Base-by-base conservation (phyloP, 352 stramenopile genomes). In the Poterioochromonas sp. region DNA sequence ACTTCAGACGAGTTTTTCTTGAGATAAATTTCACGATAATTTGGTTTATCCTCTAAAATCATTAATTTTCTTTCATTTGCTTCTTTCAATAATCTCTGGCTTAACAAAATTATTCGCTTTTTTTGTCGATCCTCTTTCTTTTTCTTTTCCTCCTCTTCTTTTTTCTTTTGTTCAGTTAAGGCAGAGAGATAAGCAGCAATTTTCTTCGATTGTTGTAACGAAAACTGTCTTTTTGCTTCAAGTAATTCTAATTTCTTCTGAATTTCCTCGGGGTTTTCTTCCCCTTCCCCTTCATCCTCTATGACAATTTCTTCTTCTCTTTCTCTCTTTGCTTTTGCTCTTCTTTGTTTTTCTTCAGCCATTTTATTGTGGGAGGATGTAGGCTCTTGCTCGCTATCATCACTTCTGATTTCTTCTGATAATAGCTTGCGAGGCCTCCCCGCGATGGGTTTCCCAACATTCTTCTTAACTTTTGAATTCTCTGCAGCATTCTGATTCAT, bases 61-160 rank as follows among this genome's bases (percentile, higher is more conserved):
- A 85, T 87, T 0, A 85, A 79, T 39, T 88, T 85, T 47, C 89
- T 83, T 81, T 63, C 85, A 0, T 8, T 26, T 47, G 47, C 41
- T 34, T 78, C 71, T 29, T 68, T 3, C 29, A 43, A 22, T 0
- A 78, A 18, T 3, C 71, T 64, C 8, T 47, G 0, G 53, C 82
- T 26, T 90, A 82, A 47, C 87, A 69, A 34, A 8, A 41, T 12
- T 1, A 51, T 44, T 12, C 41, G 8, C 32, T 44, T 63, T 29
- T 34, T 41, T 18, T 44, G 1, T 20, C 47, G 49, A 12, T 78
- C 71, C 32, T 78, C 71, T 37, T 44, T 83, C 0, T 83, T 83
- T 44, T 88, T 85, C 54, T 87, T 89, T 40, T 89, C 81, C 2
- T 85, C 86, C 54, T 88, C 84, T 37, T 87, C 84, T n/a, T 85